A percentile compares a stretch with the other conserved stretches of the same genome.
Conservation (phyloP, 164 flowering plant genomes). For the Magnolia kwangsiensis region DNA sequence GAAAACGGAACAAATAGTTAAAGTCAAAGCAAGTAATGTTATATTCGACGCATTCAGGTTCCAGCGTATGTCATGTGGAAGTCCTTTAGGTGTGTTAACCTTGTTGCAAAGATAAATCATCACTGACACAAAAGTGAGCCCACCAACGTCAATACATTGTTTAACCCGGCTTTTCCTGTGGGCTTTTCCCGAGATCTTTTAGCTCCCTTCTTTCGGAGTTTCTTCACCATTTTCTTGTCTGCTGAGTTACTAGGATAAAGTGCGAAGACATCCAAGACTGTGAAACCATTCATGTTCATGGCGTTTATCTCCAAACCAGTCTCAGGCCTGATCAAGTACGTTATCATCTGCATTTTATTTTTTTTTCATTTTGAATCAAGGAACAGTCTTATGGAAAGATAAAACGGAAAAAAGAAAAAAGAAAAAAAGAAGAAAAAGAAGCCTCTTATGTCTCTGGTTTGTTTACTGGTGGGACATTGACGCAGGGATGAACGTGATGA, state of each 20-base stretch:
- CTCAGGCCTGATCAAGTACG: not conserved
- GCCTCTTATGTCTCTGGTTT: no score
- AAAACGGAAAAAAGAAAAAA: not conserved
- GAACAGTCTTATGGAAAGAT: not conserved
- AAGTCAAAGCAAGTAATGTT: no score
- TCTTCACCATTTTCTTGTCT: not conserved
- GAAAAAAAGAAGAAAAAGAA: not conserved
- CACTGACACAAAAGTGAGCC: no score
- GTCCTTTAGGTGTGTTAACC: no score
- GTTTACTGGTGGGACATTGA: not conserved
- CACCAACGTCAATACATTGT: not conserved
- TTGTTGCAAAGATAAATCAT: no score
- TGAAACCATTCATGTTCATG: not conserved
- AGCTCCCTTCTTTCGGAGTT: not conserved
- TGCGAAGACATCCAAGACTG: not conserved
- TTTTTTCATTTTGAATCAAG: not conserved
- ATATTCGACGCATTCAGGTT: no score
- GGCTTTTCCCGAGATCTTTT: not conserved
- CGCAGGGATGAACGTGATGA: no score
- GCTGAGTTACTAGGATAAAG: not conserved
- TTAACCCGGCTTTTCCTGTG: not conserved
- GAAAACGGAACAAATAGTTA: no score
- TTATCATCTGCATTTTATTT: not conserved
- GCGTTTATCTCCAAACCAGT: not conserved
- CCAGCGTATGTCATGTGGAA: no score